Percentiles rank a stretch among this genome's conserved stretches.
Conservation (phyloP, 2,329 filamentous ascomycete genomes). For the Hypocreales sp. region DNA sequence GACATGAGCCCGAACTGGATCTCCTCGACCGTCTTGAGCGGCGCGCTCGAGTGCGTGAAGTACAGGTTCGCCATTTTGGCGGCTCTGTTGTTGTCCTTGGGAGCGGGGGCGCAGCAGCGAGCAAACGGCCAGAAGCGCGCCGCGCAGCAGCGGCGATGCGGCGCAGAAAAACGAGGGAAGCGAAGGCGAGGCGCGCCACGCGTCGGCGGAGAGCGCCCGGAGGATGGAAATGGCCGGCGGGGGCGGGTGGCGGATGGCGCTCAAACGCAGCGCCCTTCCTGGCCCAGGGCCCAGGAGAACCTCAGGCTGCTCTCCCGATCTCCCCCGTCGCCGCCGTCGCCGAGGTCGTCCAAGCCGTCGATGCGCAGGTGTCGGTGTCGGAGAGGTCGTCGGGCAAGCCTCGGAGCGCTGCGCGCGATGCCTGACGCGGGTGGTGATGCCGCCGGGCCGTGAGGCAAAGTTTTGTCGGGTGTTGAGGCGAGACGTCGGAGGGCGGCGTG, state of each 20-base stretch:
- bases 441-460: constrained; percentile 17
- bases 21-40: constrained; percentile 94
- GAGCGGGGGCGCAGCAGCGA: constrained; percentile 4
- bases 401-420: constrained; percentile 24
- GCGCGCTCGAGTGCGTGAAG: constrained; percentile 85
- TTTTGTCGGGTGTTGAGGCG: constrained; percentile 28
- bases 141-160: constrained; percentile 5
- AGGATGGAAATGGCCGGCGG: constrained; percentile 17
- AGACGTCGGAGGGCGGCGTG: constrained; percentile 20
- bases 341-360: constrained; percentile 19
- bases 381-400: constrained; percentile 11
- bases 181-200: constrained; percentile 6
- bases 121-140: constrained; percentile 5
- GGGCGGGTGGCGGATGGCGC: constrained; percentile 23
- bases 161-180: constrained; percentile 9
- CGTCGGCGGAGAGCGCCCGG: constrained; percentile 10
- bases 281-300: constrained; percentile 31
- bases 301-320: constrained; percentile 25
- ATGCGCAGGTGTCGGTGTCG: constrained; percentile 19
- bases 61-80: constrained; percentile 78
- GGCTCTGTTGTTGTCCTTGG: constrained; percentile 5
- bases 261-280: constrained; percentile 25
- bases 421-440: constrained; percentile 38
- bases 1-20: constrained; percentile 98
- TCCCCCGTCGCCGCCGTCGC: constrained; percentile 29